Evolutionary conservation across 768 basidiomycete species (phyloP).

Genomic region (Coprinopsis strossmayeri): DNA sequence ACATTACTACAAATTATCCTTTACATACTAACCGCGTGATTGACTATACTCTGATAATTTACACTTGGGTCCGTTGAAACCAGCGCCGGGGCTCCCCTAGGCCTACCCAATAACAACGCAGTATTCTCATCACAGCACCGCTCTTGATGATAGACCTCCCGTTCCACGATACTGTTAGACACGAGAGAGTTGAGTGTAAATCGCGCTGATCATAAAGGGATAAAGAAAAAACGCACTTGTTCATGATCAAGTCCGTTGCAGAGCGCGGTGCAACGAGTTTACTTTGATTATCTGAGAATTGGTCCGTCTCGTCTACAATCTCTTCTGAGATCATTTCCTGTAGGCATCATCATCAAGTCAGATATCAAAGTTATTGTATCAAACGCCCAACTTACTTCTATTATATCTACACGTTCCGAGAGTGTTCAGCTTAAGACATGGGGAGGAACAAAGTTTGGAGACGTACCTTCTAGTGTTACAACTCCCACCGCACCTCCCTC

Average conservation of each 20-base stretch:
- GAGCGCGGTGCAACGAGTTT: constrained; percentile 67
- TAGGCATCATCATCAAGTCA: not conserved
- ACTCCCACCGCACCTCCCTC: constrained; percentile 86
- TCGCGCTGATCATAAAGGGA: not conserved
- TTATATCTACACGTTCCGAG: constrained; percentile 46
- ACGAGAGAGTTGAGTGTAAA: not conserved
- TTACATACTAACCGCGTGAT: too few relatives aligned
- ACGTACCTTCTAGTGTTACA: constrained; percentile 63
- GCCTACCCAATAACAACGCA: not conserved
- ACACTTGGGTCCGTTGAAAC: not conserved
- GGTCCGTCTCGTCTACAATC: constrained; percentile 93
- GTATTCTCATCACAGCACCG: not conserved
- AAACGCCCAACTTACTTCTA: constrained; percentile 40
- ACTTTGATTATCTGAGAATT: constrained; percentile 80
- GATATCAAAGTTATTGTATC: not conserved
- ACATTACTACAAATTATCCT: too few relatives aligned
- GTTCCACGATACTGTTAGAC: constrained; percentile 45
- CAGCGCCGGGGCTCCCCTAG: not conserved
- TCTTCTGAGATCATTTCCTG: constrained; percentile 95
- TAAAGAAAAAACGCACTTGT: constrained; percentile 39
- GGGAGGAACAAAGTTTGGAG: not conserved
- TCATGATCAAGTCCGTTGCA: constrained; percentile 73
- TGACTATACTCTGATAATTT: not conserved
- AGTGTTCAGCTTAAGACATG: not conserved
- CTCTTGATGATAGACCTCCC: constrained; percentile 11